These are phyloP conservation scores for Glycine soja DNA, from an alignment of 306 rosid genomes.

Conservation along the genomic window DNA sequence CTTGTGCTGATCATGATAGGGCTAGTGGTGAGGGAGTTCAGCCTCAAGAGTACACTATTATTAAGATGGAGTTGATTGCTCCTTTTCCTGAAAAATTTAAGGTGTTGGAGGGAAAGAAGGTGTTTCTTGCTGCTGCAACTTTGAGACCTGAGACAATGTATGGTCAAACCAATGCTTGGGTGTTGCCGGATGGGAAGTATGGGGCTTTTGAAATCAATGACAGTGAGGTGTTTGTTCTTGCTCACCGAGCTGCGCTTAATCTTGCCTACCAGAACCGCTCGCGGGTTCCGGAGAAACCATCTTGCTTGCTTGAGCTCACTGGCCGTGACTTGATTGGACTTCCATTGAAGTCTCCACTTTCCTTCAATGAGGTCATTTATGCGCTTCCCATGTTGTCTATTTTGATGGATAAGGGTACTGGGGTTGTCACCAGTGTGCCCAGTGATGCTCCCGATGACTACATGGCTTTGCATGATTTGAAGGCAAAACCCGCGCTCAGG, in stretches of 20 bases:
- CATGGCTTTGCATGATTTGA: slow-evolving; percentile 90
- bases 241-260: slow-evolving; percentile 84
- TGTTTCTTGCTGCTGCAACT: slow-evolving; percentile 89
- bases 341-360: slow-evolving; percentile 81
- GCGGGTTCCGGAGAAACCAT: slow-evolving; percentile 71
- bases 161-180: slow-evolving; percentile 99
- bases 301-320: slow-evolving; percentile 75
- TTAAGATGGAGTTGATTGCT: slow-evolving; percentile 82
- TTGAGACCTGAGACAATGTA: slow-evolving; percentile 98
- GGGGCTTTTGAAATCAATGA: slow-evolving; percentile 91
- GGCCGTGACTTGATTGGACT: slow-evolving; percentile 94
- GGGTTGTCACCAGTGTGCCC: slow-evolving; percentile 95
- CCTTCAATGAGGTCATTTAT: slow-evolving; percentile 74
- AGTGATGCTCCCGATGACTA: slow-evolving; percentile 98
- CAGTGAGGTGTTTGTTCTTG: slow-evolving; percentile 72
- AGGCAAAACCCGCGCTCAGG: slow-evolving; percentile 75
- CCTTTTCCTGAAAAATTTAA: slow-evolving; percentile 77
- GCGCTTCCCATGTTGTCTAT: slow-evolving; percentile 96
- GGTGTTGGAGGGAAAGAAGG: slow-evolving; percentile 75
- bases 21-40: slow-evolving; percentile 97
- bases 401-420: slow-evolving; percentile 94
- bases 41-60: slow-evolving; percentile 91
- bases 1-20: slow-evolving; percentile 97
- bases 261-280: slow-evolving; percentile 88
- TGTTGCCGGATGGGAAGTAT: slow-evolving; percentile 88